Base-by-base conservation (phyloP, 768 basidiomycete species). In the Suillus clintonianus region DNA sequence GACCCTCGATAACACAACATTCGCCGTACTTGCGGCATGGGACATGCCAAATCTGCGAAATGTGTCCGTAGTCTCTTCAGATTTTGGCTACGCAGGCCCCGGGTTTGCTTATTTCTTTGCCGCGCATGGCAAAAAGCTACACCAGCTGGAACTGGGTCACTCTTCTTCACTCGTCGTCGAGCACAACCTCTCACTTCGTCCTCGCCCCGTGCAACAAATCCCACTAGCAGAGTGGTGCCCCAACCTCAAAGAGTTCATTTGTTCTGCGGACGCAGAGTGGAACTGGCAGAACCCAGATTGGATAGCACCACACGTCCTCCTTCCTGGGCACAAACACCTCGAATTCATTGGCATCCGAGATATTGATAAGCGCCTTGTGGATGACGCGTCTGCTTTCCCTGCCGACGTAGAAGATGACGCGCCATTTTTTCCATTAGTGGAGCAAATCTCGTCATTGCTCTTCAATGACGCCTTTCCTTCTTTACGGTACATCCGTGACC, bases 251-350 rank as follows among this genome's bases (percentile, higher is more conserved):
- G 82, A 90, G 68, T 89, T 92, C 72, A 88, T 92, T 56, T 91
- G 89, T 70, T 85, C 83, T 50, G 90, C 90, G 2, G 89, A 91
- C 64, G 90, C 89, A 1, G 89, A 89, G 69, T 92, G 90, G 90
- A 89, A 91, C 65, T 91, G 90, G 90, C 82, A 86, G 67, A 81
- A 79, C 59, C 90, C 90, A 0, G 89, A 92, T 70, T 91, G 90
- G 90, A 91, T 91, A 68, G 88, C 90, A 15, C 89, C 90, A 4
- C 90, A 92, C 61, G 80, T 89, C 45, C 77, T 92, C 7, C 80
- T 92, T 24, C 88, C 89, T 19, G 72, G 85, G 1, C 90, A 92
- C 69, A 82, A 85, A 0, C 78, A 77, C 8, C 72, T 92, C 13
- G 76, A 86, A 72, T 80, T 91, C 60, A 91, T 91, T 62, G 90